These are phyloP conservation scores for Talaromyces sp. DNA, from an alignment of 2,329 filamentous ascomycete species.

Conservation along the genomic window DNA sequence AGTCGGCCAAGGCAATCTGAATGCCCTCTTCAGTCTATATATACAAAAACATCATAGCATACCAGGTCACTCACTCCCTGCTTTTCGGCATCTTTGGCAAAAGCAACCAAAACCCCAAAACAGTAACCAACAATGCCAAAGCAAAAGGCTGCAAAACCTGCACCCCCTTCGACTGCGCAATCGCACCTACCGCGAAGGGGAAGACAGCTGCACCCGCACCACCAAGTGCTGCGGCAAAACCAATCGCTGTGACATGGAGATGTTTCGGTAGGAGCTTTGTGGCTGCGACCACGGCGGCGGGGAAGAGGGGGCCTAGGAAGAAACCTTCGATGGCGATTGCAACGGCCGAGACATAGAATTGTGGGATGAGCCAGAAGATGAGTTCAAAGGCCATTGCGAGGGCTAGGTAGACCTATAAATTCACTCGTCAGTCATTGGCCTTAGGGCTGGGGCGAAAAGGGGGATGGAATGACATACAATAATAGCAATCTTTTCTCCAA, in stretches of 20 bases:
- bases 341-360: slow-evolving; percentile 69
- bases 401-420: slow-evolving; percentile 55
- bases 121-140: slow-evolving; percentile 51
- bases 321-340: slow-evolving; percentile 72
- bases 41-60: neutral
- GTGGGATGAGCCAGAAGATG: slow-evolving; percentile 77
- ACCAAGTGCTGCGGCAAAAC: slow-evolving; percentile 75
- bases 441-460: neutral
- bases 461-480: slow-evolving; percentile 28
- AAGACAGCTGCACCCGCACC: slow-evolving; percentile 60
- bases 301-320: slow-evolving; percentile 76
- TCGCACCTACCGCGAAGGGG: slow-evolving; percentile 46
- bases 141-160: slow-evolving; percentile 60
- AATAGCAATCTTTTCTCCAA: slow-evolving; percentile 67
- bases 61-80: slow-evolving; percentile 1
- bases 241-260: slow-evolving; percentile 75
- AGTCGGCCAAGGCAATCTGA: neutral
- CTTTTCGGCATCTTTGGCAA: slow-evolving; percentile 25
- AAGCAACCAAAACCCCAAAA: slow-evolving; percentile 50
- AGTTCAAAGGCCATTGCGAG: slow-evolving; percentile 64
- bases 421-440: neutral
- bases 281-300: slow-evolving; percentile 67
- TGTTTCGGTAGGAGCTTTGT: slow-evolving; percentile 71
- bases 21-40: neutral
- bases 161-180: slow-evolving; percentile 56